Base-by-base conservation (phyloP, 1,284 basidiomycete genomes). In the Lignosus rhinocerotis region DNA sequence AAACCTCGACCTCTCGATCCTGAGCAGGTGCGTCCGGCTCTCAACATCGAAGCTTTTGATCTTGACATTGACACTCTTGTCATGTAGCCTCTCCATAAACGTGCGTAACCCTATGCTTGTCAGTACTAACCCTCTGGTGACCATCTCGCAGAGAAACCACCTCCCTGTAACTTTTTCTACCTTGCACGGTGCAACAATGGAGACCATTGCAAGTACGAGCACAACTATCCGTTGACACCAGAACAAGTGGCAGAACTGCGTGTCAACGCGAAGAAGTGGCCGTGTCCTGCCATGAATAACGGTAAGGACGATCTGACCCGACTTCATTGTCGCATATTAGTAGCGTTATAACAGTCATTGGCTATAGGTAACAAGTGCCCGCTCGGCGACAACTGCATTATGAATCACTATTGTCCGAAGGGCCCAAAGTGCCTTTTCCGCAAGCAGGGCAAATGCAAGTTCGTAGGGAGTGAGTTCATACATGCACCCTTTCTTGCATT, bases 91-190 rank as follows among this genome's bases (percentile, higher is more conserved):
- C 67, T 76, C 10, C 62, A 68, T 41, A 73, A 71, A 61, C 70
- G 74, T 75, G 44, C 16, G 72, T 70, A 12, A 6, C 32, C n/a
- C 6, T 47, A 11, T 8, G 11, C 10, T 16, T 30, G 6, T 38
- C 9, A 3, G 6, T 16, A 5, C 11, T 1, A 21, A 17, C 12
- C 4, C 11, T 32, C 2, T 51, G n/a, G 47, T 57, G 30, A 55
- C 38, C 4, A n/a, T 21, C 30, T 43, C n/a, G 51, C 58, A 76
- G 76, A 76, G 43, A 74, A 66, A 59, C 76, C 76, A 5, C 72
- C 73, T 1, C 75, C 76, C 2, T 80, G 79, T 64, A 80, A 78
- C 52, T 73, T 72, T 61, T 72, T 69, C 64, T 79, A 80, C 63
- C 68, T 80, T 30, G 63, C 73, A 1, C 65, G 66, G 42, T 78